Base-by-base conservation (phyloP, 495 filamentous ascomycete genomes). In the Elaphomyces granulatus region DNA sequence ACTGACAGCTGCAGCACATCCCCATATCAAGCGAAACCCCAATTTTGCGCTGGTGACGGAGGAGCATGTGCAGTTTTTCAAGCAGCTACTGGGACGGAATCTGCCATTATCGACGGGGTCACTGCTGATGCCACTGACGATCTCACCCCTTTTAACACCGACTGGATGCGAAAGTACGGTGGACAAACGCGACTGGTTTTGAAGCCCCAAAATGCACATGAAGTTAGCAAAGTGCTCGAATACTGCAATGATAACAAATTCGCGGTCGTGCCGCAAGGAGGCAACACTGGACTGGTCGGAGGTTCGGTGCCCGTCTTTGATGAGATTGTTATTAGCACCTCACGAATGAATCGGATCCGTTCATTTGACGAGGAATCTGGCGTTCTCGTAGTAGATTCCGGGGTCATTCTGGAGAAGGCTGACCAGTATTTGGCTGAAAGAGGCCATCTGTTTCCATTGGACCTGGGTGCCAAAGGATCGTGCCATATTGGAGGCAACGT, bases 141-240 rank as follows among this genome's bases (percentile, higher is more conserved):
- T 51, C 67, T 96, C 41, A 85, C 88, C 51, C 74, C 86, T 12
- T 96, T 84, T 72, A 98, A 98, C 64, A 75, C 73, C 48, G 90
- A 98, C 64, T 98, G 90, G 90, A 96, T 96, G 92, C 77, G 83
- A 56, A 98, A 98, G 59, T 98, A 95, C 66, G 78, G 85, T 28
- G 90, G 90, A 28, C 87, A 94, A 54, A 77, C 82, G 38, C 72
- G 76, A 41, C 66, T 98, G 7, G 85, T 95, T 7, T 64, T 98
- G 34, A 94, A 88, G 61, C 90, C 90, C 7, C 66, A 67, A 23
- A 75, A 71, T 8, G 85, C 84, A 2, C 74, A 84, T 43, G 81
- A 98, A 59, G 78, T 94, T 52, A 87, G 82, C 70, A 67, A 82
- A 59, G 77, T 95, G 31, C 56, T 98, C 47, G 77, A 78, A 56